Evolutionary conservation across 1,284 basidiomycete genomes (phyloP).

Genomic region (Apiotrichum laibachii): DNA sequence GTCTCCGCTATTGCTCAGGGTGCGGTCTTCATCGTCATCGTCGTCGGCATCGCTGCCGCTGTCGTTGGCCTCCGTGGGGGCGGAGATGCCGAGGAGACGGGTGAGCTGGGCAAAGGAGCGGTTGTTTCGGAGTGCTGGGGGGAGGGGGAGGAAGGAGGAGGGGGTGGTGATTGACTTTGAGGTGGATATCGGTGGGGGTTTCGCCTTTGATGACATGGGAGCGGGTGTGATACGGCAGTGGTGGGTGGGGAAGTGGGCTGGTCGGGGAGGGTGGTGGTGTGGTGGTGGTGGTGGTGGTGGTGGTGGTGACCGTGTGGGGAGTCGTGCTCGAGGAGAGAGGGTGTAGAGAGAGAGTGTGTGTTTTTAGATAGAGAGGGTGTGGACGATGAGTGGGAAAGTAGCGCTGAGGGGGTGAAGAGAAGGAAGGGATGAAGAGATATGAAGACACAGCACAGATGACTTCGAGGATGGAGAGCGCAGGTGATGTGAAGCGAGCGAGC

Average conservation of each 20-base stretch:
- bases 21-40: slow-evolving; percentile 11
- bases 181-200: not conserved
- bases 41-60: slow-evolving; percentile 10
- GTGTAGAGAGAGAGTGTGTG: too few species aligned
- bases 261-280: not conserved
- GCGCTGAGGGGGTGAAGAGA: too few species aligned
- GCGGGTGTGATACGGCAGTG: too few species aligned
- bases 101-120: slow-evolving; percentile 27
- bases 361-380: too few species aligned
- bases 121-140: slow-evolving; percentile 17
- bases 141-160: slow-evolving; percentile 12
- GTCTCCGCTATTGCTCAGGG: slow-evolving; percentile 14
- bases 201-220: not conserved
- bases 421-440: too few species aligned
- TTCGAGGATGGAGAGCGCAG: too few species aligned
- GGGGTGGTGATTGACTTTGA: slow-evolving; percentile 1
- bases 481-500: too few species aligned
- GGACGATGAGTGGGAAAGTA: too few species aligned
- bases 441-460: too few species aligned
- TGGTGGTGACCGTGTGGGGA: too few species aligned
- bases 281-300: not conserved
- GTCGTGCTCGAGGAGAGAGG: too few species aligned
- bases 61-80: slow-evolving; percentile 7
- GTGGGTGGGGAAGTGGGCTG: not conserved
- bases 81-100: slow-evolving; percentile 21